Evolutionary conservation across 768 basidiomycete species (phyloP).

Genomic region (Rhodotorula paludigena): DNA sequence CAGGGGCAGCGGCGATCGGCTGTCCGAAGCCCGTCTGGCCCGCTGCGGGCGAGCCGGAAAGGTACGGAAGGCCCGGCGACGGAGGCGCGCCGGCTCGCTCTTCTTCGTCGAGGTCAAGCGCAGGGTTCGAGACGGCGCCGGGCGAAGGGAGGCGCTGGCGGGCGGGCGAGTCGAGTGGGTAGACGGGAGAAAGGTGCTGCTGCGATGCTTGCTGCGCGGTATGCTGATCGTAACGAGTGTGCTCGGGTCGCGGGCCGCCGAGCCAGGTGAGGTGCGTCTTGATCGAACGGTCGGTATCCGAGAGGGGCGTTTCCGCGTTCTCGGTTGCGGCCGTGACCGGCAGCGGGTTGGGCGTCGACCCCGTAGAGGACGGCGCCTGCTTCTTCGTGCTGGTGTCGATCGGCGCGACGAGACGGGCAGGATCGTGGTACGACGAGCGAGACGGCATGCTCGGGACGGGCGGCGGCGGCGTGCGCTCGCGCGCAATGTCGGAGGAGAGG

Average conservation of each 20-base stretch:
- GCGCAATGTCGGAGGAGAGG: slow-evolving; percentile 26
- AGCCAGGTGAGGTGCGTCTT: slow-evolving; percentile 19
- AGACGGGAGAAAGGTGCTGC: slow-evolving; percentile 1
- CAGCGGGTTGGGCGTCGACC: slow-evolving; percentile 4
- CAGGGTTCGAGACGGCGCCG: neutral
- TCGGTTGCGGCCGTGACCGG: neutral
- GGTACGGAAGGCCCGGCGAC: slow-evolving; percentile 9
- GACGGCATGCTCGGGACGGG: neutral
- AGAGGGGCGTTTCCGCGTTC: neutral
- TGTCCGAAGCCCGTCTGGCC: slow-evolving; percentile 6
- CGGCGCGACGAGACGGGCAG: neutral
- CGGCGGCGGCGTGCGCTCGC: slow-evolving; percentile 23
- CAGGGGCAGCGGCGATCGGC: neutral
- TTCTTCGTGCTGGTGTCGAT: neutral
- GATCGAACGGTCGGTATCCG: neutral
- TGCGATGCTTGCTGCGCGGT: neutral
- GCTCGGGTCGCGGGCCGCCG: no score
- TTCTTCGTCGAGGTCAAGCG: neutral
- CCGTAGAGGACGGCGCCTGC: neutral
- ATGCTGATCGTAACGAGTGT: no score
- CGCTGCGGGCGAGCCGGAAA: neutral
- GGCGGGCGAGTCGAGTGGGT: neutral
- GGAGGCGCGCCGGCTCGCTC: neutral
- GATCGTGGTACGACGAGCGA: neutral
- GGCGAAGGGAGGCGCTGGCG: neutral